A percentile compares a stretch with the other conserved stretches of the same genome.
Evolutionary conservation across 1,284 basidiomycete species (phyloP).

Genomic region (Puccinia hordei): DNA sequence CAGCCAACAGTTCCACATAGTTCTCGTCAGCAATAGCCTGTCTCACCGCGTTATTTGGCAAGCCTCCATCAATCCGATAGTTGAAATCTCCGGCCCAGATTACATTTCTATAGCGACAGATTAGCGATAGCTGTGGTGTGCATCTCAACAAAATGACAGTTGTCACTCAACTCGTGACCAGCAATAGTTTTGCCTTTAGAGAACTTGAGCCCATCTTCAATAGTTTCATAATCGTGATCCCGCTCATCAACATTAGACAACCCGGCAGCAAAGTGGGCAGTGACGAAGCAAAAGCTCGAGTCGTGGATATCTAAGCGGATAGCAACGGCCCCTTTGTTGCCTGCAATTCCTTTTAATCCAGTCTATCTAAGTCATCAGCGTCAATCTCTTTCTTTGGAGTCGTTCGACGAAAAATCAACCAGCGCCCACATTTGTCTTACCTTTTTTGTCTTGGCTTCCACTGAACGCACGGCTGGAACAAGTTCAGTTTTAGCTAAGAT

Average conservation of each 20-base stretch:
- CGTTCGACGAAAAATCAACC: not conserved
- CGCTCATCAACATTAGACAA: constrained; percentile 85
- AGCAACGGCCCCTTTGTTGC: constrained; percentile 85
- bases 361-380: constrained; percentile 66
- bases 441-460: constrained; percentile 89
- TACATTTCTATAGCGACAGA: constrained; percentile 67
- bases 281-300: constrained; percentile 90
- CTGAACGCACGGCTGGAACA: constrained; percentile 76
- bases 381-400: not conserved
- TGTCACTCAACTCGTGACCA: constrained; percentile 75
- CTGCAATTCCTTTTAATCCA: constrained; percentile 91
- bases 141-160: constrained; percentile 51
- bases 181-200: constrained; percentile 82
- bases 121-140: not conserved
- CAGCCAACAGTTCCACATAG: constrained; percentile 72
- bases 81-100: constrained; percentile 94
- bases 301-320: constrained; percentile 88
- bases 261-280: constrained; percentile 92
- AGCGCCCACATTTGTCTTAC: constrained; percentile 60
- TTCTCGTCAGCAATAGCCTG: constrained; percentile 68
- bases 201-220: constrained; percentile 79
- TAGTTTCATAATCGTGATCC: constrained; percentile 88
- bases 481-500: constrained; percentile 78
- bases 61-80: constrained; percentile 74
- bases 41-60: constrained; percentile 79